These are phyloP conservation scores for Scenedesmus sp. DNA, from an alignment of 163 green algal species.

Conservation along the genomic window DNA sequence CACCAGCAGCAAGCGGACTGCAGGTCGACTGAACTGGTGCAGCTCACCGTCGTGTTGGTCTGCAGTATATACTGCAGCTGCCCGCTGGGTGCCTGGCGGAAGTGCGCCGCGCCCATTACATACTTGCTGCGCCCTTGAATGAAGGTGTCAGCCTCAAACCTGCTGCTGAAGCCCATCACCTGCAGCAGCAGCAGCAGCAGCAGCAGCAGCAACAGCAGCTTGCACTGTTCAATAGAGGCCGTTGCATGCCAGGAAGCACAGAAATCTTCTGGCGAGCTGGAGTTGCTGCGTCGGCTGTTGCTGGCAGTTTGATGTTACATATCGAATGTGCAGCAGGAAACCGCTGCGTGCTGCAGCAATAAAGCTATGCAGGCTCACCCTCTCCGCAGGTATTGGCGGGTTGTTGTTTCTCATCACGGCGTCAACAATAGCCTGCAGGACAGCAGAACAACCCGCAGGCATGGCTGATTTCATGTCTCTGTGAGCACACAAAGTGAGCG, in stretches of 20 bases:
- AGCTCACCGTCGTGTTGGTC: conserved; percentile 82
- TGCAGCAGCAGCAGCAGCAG: background rate
- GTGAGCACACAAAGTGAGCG: background rate
- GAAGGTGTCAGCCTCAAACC: conserved; percentile 37
- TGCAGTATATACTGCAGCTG: conserved; percentile 68
- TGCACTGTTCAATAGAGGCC: background rate
- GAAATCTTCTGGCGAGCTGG: background rate
- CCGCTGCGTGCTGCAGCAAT: background rate
- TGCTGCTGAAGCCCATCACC: conserved; percentile 27
- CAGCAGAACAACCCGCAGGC: background rate
- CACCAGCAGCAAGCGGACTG: background rate
- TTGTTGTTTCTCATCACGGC: conserved; percentile 26
- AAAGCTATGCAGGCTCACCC: background rate
- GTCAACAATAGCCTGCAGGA: conserved; percentile 39
- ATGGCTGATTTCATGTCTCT: background rate
- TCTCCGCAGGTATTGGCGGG: conserved; percentile 42
- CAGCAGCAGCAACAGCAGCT: background rate
- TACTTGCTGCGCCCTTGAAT: conserved; percentile 5
- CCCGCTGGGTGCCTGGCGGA: background rate
- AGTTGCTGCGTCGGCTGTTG: background rate
- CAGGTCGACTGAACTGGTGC: background rate
- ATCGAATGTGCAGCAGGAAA: background rate
- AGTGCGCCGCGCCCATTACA: conserved; percentile 54
- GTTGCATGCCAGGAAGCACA: background rate
- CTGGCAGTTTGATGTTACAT: background rate